A percentile compares a stretch with the other conserved stretches of the same genome.
phyloP scores from a whole-genome alignment of 805 yeast species.

The Suhomyces faveliae region DNA sequence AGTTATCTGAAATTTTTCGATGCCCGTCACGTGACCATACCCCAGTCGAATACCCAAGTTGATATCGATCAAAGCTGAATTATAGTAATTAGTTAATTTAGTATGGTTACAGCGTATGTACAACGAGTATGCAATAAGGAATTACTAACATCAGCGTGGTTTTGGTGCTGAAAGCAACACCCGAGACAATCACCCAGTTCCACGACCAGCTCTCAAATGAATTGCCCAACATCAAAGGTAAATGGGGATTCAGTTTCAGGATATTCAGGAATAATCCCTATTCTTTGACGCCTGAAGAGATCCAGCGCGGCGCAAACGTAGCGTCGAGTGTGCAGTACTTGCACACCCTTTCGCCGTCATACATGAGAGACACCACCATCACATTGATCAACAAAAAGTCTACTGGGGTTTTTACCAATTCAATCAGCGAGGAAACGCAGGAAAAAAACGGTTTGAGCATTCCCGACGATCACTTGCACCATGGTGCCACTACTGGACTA shows the following conservation, averaged over 20 bases:
- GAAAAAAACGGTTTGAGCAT: constrained; percentile 22
- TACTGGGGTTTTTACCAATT: constrained; percentile 34
- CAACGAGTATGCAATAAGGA: neutral
- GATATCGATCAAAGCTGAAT: neutral
- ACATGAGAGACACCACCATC: constrained; percentile 46
- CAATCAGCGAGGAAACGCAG: constrained; percentile 30
- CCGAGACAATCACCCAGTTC: constrained; percentile 62
- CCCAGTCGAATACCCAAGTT: neutral
- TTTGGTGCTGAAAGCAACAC: constrained; percentile 42
- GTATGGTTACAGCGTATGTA: constrained; percentile 14
- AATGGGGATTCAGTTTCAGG: constrained; percentile 69
- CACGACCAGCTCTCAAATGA: constrained; percentile 72
- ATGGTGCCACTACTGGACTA: constrained; percentile 54
- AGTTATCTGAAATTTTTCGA: neutral
- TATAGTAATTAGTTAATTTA: no score
- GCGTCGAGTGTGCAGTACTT: constrained; percentile 43
- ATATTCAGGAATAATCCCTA: constrained; percentile 64
- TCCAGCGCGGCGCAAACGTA: constrained; percentile 25
- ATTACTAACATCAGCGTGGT: constrained; percentile 33
- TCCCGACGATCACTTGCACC: constrained; percentile 40
- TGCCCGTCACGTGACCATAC: neutral
- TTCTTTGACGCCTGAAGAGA: constrained; percentile 42
- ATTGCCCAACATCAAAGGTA: constrained; percentile 56
- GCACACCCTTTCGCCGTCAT: constrained; percentile 52
- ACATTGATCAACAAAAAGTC: constrained; percentile 47